A percentile compares a stretch with the other conserved stretches of the same genome.
phyloP scores from a whole-genome alignment of 225 moss, liverwort and hornwort genomes.

The Lunularia cruciata region DNA sequence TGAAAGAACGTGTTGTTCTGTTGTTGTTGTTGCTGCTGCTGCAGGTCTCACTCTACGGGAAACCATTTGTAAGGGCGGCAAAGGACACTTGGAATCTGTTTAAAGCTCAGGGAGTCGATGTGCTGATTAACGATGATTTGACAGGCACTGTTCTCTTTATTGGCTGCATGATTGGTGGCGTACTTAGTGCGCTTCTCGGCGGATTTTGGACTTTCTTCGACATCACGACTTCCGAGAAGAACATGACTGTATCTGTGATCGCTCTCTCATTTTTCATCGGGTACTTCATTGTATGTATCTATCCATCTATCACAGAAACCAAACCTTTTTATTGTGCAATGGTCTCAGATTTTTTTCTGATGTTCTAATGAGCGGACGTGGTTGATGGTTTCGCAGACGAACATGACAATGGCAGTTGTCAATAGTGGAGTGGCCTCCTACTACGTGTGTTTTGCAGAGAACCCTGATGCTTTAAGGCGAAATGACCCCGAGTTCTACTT shows the following conservation, averaged over 20 bases:
- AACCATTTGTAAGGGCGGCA: constrained; percentile 60
- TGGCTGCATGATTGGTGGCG: constrained; percentile 67
- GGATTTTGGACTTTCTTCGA: constrained; percentile 66
- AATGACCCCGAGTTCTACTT: constrained; percentile 38
- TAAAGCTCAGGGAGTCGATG: constrained; percentile 41
- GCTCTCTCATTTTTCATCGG: constrained; percentile 71
- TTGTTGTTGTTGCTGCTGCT: background rate
- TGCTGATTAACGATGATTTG: constrained; percentile 70
- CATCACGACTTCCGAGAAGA: constrained; percentile 21
- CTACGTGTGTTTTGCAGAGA: constrained; percentile 68
- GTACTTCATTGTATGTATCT: constrained; percentile 56
- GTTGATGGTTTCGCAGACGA: constrained; percentile 46
- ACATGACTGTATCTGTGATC: constrained; percentile 52
- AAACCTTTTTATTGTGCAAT: background rate
- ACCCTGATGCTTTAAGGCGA: constrained; percentile 45
- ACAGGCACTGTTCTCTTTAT: constrained; percentile 60
- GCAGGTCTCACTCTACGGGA: constrained; percentile 67
- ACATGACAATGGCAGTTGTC: constrained; percentile 62
- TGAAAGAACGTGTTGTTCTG: too few species aligned
- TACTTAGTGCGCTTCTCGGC: constrained; percentile 63
- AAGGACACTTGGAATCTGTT: constrained; percentile 74
- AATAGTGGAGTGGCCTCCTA: constrained; percentile 69
- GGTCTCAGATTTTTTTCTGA: background rate
- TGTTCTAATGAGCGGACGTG: too few species aligned
- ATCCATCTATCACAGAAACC: background rate